Evolutionary conservation across 495 filamentous ascomycete genomes (phyloP), one percentile per base, ranked within the genome.

Genomic region (Neurospora sp.): DNA sequence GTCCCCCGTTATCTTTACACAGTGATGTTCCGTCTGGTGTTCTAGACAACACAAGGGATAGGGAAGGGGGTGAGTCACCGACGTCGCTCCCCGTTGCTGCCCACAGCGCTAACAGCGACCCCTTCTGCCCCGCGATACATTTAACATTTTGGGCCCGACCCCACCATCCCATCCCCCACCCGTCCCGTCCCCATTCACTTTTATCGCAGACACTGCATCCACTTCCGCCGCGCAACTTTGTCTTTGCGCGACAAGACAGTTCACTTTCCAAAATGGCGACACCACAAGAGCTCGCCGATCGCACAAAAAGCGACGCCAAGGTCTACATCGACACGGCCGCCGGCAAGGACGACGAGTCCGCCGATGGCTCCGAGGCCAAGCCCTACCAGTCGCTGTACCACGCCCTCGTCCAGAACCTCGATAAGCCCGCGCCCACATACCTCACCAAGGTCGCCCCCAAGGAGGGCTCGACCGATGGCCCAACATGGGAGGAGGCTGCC

Each of bases 311-410:
- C 77, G 79, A 87, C 82, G 82, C 86, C 27, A 86, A 86, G 72
- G 85, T 91, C 81, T 93, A 94, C 82, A 86, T 96, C 74, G 93
- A 96, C 85, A 90, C 93, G 78, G 89, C 92, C 75, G 85, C 85
- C 73, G 94, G 94, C 72, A 83, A 84, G 72, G 93, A 97, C 85
- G 89, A 89, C 74, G 81, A 79, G 20, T 75, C 84, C n/a, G 81
- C 88, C 68, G 86, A 88, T 75, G 94, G 94, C 73, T 86, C 89
- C 73, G 87, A 94, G 80, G 79, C 84, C 74, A 87, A 88, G 73
- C 92, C 94, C 35, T 97, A 90, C 87, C 93, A 96, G 85, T 89
- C 91, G 6, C 87, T 97, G 22, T 80, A 90, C 61, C 89, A 90
- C 77, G 94, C 93, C 44, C 90, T 93, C 77, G 83, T 94, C 75